A percentile compares a stretch with the other conserved stretches of the same genome.
phyloP scores from a whole-genome alignment of 2,329 filamentous ascomycete species.

The Verticillium isaacii region DNA sequence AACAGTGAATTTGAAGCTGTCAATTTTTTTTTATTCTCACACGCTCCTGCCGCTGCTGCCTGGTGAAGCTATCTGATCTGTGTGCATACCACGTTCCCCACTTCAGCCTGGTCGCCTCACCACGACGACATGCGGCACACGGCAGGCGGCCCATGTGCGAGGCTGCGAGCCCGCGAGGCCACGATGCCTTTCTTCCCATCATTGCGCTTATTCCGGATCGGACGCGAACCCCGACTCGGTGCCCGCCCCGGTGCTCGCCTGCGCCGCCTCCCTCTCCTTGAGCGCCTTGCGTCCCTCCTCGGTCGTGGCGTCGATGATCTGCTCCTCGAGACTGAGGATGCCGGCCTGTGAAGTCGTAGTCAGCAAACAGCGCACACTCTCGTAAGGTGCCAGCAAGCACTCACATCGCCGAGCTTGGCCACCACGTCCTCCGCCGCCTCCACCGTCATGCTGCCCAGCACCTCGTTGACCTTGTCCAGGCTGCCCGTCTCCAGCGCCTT shows the following conservation, averaged over 20 bases:
- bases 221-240: constrained; percentile 22
- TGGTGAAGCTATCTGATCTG: neutral
- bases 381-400: neutral
- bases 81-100: neutral
- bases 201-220: constrained; percentile 33
- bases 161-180: neutral
- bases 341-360: constrained; percentile 51
- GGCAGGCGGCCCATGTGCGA: neutral
- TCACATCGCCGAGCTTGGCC: constrained; percentile 67
- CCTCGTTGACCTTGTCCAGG: constrained; percentile 55
- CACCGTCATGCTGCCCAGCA: constrained; percentile 82
- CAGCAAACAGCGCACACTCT: constrained; percentile 13
- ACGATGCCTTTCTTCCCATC: neutral
- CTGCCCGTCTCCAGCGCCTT: constrained; percentile 83
- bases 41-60: neutral
- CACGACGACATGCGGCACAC: neutral
- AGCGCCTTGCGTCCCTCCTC: constrained; percentile 75
- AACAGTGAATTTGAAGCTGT: neutral
- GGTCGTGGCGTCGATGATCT: constrained; percentile 93
- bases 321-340: constrained; percentile 85
- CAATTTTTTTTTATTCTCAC: too few species aligned
- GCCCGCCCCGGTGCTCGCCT: constrained; percentile 16
- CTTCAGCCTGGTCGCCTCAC: neutral
- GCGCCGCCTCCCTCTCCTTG: constrained; percentile 63
- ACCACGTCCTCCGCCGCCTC: constrained; percentile 84